Evolutionary conservation across 1,284 basidiomycete species (phyloP).

Genomic region (Cryptococcus deneoformans): DNA sequence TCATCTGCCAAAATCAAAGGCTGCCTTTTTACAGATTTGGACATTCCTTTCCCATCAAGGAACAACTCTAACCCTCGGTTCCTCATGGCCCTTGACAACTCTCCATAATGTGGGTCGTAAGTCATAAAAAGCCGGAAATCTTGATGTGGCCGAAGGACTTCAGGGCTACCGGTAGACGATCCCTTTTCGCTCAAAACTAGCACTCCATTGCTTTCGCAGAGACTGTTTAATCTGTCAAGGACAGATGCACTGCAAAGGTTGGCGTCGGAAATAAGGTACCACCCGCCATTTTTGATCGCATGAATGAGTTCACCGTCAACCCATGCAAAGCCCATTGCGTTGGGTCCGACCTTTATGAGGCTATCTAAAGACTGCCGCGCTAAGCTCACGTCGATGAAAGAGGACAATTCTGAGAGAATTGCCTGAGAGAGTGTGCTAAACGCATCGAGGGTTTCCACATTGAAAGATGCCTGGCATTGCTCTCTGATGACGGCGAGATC

Average conservation of each 20-base stretch:
- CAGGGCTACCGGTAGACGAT: constrained; percentile 70
- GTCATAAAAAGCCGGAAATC: constrained; percentile 94
- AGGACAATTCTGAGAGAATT: constrained; percentile 2
- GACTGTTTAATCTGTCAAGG: constrained; percentile 92
- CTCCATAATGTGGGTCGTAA: constrained; percentile 85
- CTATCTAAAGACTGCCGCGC: constrained; percentile 47
- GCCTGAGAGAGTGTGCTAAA: constrained; percentile 11
- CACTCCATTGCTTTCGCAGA: constrained; percentile 83
- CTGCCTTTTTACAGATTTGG: background rate
- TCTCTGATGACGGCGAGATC: constrained; percentile 16
- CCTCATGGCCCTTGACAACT: constrained; percentile 96
- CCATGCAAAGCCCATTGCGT: constrained; percentile 74
- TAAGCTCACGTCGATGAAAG: constrained; percentile 14
- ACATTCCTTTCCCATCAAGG: constrained; percentile 10
- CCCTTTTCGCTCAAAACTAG: constrained; percentile 89
- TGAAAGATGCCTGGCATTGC: constrained; percentile 16
- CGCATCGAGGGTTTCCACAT: constrained; percentile 7
- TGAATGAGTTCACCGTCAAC: constrained; percentile 89
- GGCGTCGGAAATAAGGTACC: constrained; percentile 90
- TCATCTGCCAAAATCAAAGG: constrained; percentile 13
- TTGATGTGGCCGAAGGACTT: constrained; percentile 76
- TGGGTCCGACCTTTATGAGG: constrained; percentile 49
- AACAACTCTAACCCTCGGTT: constrained; percentile 91
- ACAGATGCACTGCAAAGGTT: constrained; percentile 96
- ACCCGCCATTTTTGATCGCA: constrained; percentile 82